Evolutionary conservation across 2,329 filamentous ascomycete species (phyloP).

Genomic region (Cordyceps cicadae): DNA sequence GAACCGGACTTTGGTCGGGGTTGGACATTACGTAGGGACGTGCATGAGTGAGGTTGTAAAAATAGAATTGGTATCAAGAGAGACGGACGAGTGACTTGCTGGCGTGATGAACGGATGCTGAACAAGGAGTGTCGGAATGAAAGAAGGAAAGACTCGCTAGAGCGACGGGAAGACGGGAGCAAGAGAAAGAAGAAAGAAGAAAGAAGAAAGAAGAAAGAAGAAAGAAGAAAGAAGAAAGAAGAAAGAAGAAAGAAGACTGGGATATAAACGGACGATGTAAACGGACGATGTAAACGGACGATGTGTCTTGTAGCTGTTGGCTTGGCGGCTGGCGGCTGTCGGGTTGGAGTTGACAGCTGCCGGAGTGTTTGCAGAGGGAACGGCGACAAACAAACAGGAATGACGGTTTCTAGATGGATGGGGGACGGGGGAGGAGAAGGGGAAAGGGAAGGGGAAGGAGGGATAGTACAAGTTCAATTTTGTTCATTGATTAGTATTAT

Average conservation of each 20-base stretch:
- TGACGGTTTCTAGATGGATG: neutral
- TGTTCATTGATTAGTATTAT: too few relatives aligned
- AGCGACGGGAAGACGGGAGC: constrained; percentile 9
- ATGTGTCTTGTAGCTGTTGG: neutral
- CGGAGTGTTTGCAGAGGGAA: neutral
- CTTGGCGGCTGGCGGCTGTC: neutral
- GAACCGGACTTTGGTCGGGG: neutral
- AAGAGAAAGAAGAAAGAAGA: constrained; percentile 12
- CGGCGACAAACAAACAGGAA: neutral
- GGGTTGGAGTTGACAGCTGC: constrained; percentile 7
- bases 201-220: constrained; percentile 10
- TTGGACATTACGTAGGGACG: constrained; percentile 1
- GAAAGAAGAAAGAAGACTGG: neutral
- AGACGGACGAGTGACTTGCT: neutral
- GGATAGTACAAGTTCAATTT: neutral
- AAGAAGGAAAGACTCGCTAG: neutral
- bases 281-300: constrained; percentile 5
- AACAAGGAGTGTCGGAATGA: neutral
- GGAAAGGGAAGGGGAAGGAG: neutral
- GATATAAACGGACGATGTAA: constrained; percentile 8
- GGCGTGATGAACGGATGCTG: too few relatives aligned
- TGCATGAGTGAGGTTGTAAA: neutral
- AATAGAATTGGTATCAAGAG: neutral
- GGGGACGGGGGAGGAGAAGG: neutral
- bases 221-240: constrained; percentile 5